Conservation (phyloP, 2,329 filamentous ascomycete species). For the Aspergillus versicolor region DNA sequence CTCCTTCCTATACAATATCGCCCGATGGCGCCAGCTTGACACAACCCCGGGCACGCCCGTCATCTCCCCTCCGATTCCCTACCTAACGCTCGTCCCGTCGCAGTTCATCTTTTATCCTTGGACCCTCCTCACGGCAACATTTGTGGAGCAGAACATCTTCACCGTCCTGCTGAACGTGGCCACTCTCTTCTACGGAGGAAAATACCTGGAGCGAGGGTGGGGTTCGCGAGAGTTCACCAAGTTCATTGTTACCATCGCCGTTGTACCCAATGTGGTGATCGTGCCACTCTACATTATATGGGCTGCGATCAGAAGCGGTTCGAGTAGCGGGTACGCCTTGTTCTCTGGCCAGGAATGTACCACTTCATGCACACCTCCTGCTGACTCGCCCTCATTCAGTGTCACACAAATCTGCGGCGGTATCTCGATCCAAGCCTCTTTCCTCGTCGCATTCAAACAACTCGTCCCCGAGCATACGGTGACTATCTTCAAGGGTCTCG, state of each 20-base stretch:
- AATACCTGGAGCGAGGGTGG: slow-evolving; percentile 96
- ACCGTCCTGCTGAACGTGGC: slow-evolving; percentile 74
- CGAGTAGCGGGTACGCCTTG: slow-evolving; percentile 38
- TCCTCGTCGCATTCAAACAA: slow-evolving; percentile 96
- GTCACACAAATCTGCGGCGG: slow-evolving; percentile 83
- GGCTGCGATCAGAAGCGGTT: slow-evolving; percentile 60
- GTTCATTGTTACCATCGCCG: slow-evolving; percentile 73
- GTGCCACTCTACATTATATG: slow-evolving; percentile 73
- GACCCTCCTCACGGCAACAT: slow-evolving; percentile 81
- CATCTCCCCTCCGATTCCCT: slow-evolving; percentile 69
- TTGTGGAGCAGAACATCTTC: slow-evolving; percentile 92
- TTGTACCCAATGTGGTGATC: slow-evolving; percentile 77
- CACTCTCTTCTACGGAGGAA: slow-evolving; percentile 86
- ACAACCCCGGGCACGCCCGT: slow-evolving; percentile 49
- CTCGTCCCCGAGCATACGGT: slow-evolving; percentile 96
- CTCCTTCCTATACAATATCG: slow-evolving; percentile 74
- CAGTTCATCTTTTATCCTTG: slow-evolving; percentile 85
- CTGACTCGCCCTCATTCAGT: slow-evolving; percentile 48
- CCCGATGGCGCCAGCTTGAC: slow-evolving; percentile 64
- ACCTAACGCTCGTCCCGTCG: slow-evolving; percentile 82
- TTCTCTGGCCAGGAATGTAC: slow-evolving; percentile 19
- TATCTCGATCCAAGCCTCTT: slow-evolving; percentile 84
- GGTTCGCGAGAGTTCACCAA: slow-evolving; percentile 88
- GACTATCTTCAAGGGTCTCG: slow-evolving; percentile 80
- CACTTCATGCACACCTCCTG: slow-evolving; percentile 15